Conservation (phyloP, 2,329 filamentous ascomycete genomes). For the Pseudogymnoascus sp. region DNA sequence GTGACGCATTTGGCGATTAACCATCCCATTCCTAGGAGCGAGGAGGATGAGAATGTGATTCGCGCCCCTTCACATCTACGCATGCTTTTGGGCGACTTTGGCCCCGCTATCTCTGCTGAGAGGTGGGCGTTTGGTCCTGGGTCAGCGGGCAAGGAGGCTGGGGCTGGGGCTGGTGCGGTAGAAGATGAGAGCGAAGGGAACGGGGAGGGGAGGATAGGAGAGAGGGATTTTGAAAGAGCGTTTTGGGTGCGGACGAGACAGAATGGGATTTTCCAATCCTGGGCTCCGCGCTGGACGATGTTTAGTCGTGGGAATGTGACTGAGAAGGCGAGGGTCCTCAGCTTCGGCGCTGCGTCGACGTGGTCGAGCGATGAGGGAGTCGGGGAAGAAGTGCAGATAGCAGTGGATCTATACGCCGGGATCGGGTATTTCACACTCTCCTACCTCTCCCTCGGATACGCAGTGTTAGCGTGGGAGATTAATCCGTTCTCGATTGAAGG, state of each 20-base stretch:
- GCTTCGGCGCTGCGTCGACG: slow-evolving; percentile 29
- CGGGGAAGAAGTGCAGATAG: slow-evolving; percentile 28
- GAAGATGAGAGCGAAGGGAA: not conserved
- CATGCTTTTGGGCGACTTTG: slow-evolving; percentile 69
- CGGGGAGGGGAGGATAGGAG: slow-evolving; percentile 21
- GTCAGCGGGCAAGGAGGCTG: not conserved
- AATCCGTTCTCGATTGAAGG: slow-evolving; percentile 86
- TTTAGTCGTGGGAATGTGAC: slow-evolving; percentile 85
- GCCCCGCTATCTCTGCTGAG: slow-evolving; percentile 32
- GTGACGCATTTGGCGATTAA: slow-evolving; percentile 54
- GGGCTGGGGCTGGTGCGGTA: not conserved
- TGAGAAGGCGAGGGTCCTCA: slow-evolving; percentile 72
- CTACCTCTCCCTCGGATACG: slow-evolving; percentile 63
- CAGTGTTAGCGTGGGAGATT: slow-evolving; percentile 78
- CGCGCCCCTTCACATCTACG: slow-evolving; percentile 63
- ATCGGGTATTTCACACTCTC: slow-evolving; percentile 92
- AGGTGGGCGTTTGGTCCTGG: slow-evolving; percentile 11
- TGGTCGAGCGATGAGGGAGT: slow-evolving; percentile 18
- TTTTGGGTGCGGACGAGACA: slow-evolving; percentile 76
- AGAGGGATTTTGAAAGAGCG: slow-evolving; percentile 52
- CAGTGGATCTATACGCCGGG: slow-evolving; percentile 80
- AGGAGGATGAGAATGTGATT: slow-evolving; percentile 54
- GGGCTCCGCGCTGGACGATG: slow-evolving; percentile 89
- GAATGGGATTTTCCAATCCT: slow-evolving; percentile 72
- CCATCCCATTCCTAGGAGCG: slow-evolving; percentile 45